A percentile compares a stretch with the other conserved stretches of the same genome.
These are phyloP conservation scores for Aspergillus baeticus DNA, from an alignment of 495 filamentous ascomycete species.

Conservation along the genomic window DNA sequence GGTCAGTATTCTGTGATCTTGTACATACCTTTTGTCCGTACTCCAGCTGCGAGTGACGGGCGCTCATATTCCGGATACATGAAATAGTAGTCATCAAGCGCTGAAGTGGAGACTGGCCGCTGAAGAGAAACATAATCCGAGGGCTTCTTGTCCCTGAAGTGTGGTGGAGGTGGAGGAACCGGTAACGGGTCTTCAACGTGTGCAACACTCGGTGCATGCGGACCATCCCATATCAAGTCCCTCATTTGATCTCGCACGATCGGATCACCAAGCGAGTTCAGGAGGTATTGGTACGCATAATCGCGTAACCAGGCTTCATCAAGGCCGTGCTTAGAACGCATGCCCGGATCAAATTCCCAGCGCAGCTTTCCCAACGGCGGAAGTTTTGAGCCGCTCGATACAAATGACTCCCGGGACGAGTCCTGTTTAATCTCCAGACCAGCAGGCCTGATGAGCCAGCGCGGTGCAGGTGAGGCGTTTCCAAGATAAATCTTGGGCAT, in stretches of 20 bases:
- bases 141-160: neutral
- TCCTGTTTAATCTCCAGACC: neutral
- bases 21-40: neutral
- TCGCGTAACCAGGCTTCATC: conserved; percentile 13
- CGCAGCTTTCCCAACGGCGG: conserved; percentile 8
- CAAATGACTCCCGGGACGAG: neutral
- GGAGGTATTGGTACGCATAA: conserved; percentile 20
- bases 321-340: neutral
- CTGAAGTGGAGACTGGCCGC: neutral
- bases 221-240: conserved; percentile 7
- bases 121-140: neutral
- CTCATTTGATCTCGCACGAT: conserved; percentile 13
- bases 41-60: conserved; percentile 11
- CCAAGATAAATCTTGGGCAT: neutral
- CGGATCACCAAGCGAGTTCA: conserved; percentile 15
- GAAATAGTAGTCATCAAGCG: neutral
- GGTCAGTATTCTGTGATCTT: neutral
- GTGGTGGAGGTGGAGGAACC: conserved; percentile 10
- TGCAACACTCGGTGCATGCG: neutral
- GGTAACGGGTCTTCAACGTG: conserved; percentile 28
- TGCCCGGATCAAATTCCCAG: conserved; percentile 32
- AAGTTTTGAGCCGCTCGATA: neutral
- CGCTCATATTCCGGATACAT: conserved; percentile 10
- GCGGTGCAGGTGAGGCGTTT: neutral
- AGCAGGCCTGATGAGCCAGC: conserved; percentile 6